Evolutionary conservation across 306 rosid species (phyloP).

Genomic region (Clitoria ternatea): DNA sequence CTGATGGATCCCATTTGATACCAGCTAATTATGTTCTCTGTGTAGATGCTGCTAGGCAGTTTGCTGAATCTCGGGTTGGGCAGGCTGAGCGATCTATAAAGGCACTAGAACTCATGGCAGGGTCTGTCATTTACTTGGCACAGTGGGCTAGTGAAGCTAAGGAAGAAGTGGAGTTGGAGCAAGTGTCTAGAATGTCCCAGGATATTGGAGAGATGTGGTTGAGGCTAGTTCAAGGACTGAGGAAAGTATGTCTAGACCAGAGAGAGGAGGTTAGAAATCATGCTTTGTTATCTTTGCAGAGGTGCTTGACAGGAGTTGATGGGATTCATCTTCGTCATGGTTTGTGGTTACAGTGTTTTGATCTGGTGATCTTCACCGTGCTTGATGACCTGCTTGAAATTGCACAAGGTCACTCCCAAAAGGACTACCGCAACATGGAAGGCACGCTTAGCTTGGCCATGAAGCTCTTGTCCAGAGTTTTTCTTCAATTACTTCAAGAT

Average conservation of each 20-base stretch:
- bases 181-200: conserved; percentile 46
- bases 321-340: conserved; percentile 43
- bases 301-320: conserved; percentile 60
- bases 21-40: conserved; percentile 63
- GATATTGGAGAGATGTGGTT: conserved; percentile 85
- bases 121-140: conserved; percentile 39
- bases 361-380: conserved; percentile 66
- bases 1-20: conserved; percentile 61
- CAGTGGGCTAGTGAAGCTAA: conserved; percentile 58
- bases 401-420: conserved; percentile 43
- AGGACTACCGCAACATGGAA: conserved; percentile 51
- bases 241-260: conserved; percentile 50
- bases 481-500: conserved; percentile 51
- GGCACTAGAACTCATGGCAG: conserved; percentile 48
- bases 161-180: conserved; percentile 51
- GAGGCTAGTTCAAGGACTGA: conserved; percentile 65
- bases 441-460: conserved; percentile 61
- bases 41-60: conserved; percentile 63
- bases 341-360: conserved; percentile 72
- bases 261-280: not conserved
- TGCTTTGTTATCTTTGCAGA: conserved; percentile 47
- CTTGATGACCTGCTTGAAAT: conserved; percentile 77
- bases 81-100: conserved; percentile 63
- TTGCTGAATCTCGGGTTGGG: conserved; percentile 81
- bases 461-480: conserved; percentile 63